Percentiles rank a stretch among this genome's conserved stretches.
Evolutionary conservation across 306 rosid genomes (phyloP).

Genomic region (Trichosanthes truncata): DNA sequence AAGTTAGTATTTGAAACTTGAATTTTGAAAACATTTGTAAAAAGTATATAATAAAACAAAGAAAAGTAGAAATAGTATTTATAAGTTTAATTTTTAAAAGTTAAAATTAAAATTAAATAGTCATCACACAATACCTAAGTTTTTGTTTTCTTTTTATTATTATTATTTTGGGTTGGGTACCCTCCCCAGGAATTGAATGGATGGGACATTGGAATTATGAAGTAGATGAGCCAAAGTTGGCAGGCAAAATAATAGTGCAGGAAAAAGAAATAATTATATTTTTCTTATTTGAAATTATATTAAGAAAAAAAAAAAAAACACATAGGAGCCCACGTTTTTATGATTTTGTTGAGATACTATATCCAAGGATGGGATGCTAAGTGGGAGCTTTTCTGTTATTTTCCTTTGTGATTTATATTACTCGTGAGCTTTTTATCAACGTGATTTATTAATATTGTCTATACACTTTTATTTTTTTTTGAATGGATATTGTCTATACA

Average conservation of each 20-base stretch:
- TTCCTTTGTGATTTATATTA: background rate
- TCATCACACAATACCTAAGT: too few species aligned
- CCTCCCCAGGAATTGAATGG: conserved; percentile 12
- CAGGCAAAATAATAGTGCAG: conserved; percentile 23
- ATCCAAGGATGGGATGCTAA: background rate
- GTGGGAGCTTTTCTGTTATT: background rate
- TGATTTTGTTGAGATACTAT: background rate
- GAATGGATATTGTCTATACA: too few species aligned
- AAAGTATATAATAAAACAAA: too few species aligned
- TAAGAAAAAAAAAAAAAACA: background rate
- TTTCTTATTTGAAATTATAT: too few species aligned
- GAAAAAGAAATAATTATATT: background rate
- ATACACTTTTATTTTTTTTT: too few species aligned
- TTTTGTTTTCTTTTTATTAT: too few species aligned
- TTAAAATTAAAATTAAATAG: too few species aligned
- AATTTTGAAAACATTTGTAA: too few species aligned
- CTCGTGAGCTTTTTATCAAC: background rate
- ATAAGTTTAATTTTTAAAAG: too few species aligned
- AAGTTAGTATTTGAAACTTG: too few species aligned
- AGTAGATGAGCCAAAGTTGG: conserved; percentile 25
- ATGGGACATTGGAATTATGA: conserved; percentile 27
- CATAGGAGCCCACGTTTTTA: conserved; percentile 26
- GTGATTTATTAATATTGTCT: too few species aligned
- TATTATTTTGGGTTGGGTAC: background rate
- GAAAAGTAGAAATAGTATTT: too few species aligned